These are phyloP conservation scores for Rickenella mellea DNA, from an alignment of 768 basidiomycete genomes.

Conservation along the genomic window DNA sequence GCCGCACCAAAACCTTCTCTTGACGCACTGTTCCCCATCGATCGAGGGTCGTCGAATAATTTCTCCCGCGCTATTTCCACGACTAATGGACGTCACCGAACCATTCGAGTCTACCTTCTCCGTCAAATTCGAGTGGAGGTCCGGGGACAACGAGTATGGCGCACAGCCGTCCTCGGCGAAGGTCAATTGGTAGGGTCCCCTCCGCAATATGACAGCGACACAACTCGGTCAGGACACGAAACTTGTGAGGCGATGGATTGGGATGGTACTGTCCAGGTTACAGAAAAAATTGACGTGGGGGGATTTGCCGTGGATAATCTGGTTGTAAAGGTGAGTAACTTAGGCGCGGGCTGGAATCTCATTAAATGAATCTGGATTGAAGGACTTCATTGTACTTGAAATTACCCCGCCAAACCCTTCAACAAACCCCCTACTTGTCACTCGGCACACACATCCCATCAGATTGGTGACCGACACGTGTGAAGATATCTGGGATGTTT, in stretches of 20 bases:
- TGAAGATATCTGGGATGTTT: too few relatives aligned
- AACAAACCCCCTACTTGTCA: constrained; percentile 24
- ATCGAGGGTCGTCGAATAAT: neutral
- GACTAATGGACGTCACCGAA: constrained; percentile 7
- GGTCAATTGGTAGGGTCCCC: constrained; percentile 39
- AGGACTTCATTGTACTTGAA: constrained; percentile 52
- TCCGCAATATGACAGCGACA: constrained; percentile 10
- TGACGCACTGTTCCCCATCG: neutral
- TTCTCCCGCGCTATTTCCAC: constrained; percentile 2
- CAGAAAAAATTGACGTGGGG: constrained; percentile 29
- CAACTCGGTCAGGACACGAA: neutral
- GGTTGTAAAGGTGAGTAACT: constrained; percentile 41
- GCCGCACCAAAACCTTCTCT: constrained; percentile 36
- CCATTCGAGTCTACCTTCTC: constrained; percentile 41
- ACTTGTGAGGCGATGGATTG: constrained; percentile 41
- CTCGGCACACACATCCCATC: constrained; percentile 41
- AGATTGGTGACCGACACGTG: constrained; percentile 53
- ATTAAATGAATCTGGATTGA: constrained; percentile 2
- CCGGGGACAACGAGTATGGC: constrained; percentile 25
- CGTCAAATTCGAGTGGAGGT: constrained; percentile 37
- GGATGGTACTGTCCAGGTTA: constrained; percentile 41
- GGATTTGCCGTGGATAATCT: constrained; percentile 38
- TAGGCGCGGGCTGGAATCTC: neutral
- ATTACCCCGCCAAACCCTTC: constrained; percentile 28
- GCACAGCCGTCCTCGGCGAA: constrained; percentile 35